These are phyloP conservation scores for Rhodotorula sp. DNA, from an alignment of 1,284 basidiomycete species.

Conservation along the genomic window DNA sequence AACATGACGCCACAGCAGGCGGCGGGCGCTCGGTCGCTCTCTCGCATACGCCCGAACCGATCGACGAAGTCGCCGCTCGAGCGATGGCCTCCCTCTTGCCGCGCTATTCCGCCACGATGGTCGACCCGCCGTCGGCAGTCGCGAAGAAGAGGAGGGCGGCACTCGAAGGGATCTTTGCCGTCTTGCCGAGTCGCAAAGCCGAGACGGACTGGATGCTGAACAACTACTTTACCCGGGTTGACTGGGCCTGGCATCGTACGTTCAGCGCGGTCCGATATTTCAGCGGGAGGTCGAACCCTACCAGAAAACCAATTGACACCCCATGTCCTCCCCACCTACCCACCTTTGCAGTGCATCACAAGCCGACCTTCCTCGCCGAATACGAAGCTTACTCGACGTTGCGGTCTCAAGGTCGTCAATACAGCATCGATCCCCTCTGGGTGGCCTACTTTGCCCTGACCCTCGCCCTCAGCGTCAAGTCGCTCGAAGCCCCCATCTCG, in stretches of 20 bases:
- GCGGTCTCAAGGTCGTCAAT: slow-evolving; percentile 22
- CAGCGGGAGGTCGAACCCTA: neutral
- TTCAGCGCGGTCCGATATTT: too few relatives aligned
- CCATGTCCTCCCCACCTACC: too few relatives aligned
- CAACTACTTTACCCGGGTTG: slow-evolving; percentile 24
- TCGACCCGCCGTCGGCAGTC: too few relatives aligned
- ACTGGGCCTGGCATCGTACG: slow-evolving; percentile 30
- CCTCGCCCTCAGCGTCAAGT: slow-evolving; percentile 21
- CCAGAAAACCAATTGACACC: neutral
- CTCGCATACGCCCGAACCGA: neutral
- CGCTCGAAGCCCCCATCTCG: slow-evolving; percentile 18
- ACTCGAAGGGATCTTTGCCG: slow-evolving; percentile 20
- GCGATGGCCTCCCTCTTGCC: slow-evolving; percentile 22
- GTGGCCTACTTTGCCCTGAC: slow-evolving; percentile 40
- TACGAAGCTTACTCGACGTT: slow-evolving; percentile 34
- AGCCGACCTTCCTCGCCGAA: slow-evolving; percentile 35
- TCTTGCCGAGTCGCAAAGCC: slow-evolving; percentile 14
- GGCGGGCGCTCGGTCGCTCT: neutral
- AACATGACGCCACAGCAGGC: neutral
- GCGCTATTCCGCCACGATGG: too few relatives aligned
- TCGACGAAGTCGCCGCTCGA: slow-evolving; percentile 1
- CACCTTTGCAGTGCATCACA: slow-evolving; percentile 20
- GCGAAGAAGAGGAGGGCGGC: neutral
- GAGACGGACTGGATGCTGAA: slow-evolving; percentile 24
- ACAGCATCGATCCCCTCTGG: slow-evolving; percentile 42